These are phyloP conservation scores for Naganishia antarctica DNA, from an alignment of 768 basidiomycete genomes.

Conservation along the genomic window DNA sequence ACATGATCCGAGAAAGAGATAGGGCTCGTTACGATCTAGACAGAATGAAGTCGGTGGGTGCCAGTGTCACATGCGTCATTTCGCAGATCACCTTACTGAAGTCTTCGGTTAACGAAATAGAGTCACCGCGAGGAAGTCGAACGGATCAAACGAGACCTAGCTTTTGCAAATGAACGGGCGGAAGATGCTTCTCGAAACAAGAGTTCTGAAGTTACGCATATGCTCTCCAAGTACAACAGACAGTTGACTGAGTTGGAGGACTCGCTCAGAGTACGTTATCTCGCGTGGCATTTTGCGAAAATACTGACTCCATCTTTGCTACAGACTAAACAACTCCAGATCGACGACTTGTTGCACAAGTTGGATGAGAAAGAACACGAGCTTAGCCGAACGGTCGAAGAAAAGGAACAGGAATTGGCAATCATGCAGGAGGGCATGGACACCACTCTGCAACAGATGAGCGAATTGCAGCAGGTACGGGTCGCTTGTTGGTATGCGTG, in stretches of 20 bases:
- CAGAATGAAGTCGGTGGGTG: conserved; percentile 68
- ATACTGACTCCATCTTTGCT: too few relatives aligned
- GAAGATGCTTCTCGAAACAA: conserved; percentile 87
- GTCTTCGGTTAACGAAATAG: conserved; percentile 37
- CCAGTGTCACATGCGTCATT: not conserved
- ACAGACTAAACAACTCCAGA: conserved; percentile 90
- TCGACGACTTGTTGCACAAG: conserved; percentile 82
- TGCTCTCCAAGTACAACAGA: conserved; percentile 89
- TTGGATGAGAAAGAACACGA: conserved; percentile 70
- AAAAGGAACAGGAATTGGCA: conserved; percentile 94
- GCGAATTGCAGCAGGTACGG: conserved; percentile 75
- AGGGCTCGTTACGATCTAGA: conserved; percentile 93
- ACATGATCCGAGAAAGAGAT: conserved; percentile 97
- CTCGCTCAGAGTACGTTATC: conserved; percentile 65
- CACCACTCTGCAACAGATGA: conserved; percentile 76
- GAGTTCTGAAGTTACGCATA: conserved; percentile 81
- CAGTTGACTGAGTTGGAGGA: conserved; percentile 96
- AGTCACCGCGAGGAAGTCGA: conserved; percentile 94
- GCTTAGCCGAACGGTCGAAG: conserved; percentile 75
- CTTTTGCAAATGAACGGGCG: conserved; percentile 95
- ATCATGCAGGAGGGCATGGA: conserved; percentile 96
- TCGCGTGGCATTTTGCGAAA: not conserved
- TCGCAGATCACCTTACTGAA: not conserved
- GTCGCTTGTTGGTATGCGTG: not conserved
- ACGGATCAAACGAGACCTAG: conserved; percentile 80